A percentile compares a stretch with the other conserved stretches of the same genome.
Conservation (phyloP, 2,329 filamentous ascomycete species). For the Anisogramma anomala region DNA sequence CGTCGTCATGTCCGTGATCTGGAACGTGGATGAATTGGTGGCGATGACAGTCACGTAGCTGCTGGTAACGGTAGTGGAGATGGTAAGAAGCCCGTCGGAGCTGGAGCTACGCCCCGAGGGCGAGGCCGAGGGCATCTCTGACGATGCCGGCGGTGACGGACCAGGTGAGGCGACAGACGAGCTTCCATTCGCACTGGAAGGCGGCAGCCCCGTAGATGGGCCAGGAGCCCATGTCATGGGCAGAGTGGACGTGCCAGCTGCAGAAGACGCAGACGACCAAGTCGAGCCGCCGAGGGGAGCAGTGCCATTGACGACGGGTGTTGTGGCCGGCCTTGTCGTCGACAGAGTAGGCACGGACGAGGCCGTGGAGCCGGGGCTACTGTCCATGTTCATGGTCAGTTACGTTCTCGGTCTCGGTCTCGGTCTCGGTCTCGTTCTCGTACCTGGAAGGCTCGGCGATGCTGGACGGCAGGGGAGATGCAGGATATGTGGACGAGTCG, state of each 20-base stretch:
- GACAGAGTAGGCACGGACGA: neutral
- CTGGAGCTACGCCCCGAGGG: neutral
- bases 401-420: neutral
- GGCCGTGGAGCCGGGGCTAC: neutral
- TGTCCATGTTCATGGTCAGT: no score
- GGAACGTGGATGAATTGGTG: slow-evolving; percentile 12
- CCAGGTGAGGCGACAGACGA: neutral
- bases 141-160: neutral
- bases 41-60: slow-evolving; percentile 11
- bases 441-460: no score
- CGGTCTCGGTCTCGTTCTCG: neutral
- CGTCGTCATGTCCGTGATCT: slow-evolving; percentile 10
- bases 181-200: neutral
- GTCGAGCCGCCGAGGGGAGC: slow-evolving; percentile 13
- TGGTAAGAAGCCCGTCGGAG: neutral
- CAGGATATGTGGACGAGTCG: neutral
- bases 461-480: neutral
- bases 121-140: neutral
- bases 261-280: slow-evolving; percentile 6
- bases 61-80: slow-evolving; percentile 10
- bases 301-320: neutral
- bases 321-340: neutral
- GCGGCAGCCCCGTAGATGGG: neutral
- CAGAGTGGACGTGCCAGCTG: neutral
- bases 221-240: neutral